Evolutionary conservation across 2,329 filamentous ascomycete species (phyloP).

Genomic region (Aspergillus neoniger): DNA sequence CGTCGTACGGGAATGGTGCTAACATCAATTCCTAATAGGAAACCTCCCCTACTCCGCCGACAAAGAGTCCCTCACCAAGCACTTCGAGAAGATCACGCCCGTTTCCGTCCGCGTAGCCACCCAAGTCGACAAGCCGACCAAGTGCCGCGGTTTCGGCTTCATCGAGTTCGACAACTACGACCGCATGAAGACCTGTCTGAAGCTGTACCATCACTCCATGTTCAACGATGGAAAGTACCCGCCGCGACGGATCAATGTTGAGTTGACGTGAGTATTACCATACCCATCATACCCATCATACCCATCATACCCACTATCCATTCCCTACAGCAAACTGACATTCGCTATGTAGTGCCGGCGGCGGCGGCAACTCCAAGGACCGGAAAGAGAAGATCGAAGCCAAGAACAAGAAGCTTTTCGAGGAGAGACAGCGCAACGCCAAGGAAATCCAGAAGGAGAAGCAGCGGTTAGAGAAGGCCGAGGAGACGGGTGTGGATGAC

Average conservation of each 20-base stretch:
- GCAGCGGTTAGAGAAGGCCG: constrained; percentile 31
- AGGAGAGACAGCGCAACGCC: constrained; percentile 59
- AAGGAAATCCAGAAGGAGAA: constrained; percentile 52
- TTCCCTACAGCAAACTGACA: not conserved
- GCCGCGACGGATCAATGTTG: constrained; percentile 82
- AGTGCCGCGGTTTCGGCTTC: constrained; percentile 78
- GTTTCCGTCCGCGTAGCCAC: constrained; percentile 71
- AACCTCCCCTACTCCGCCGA: constrained; percentile 89
- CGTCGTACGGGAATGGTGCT: too few relatives aligned
- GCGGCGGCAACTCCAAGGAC: constrained; percentile 74
- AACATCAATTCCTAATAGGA: too few relatives aligned
- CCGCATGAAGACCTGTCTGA: constrained; percentile 88
- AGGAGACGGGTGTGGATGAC: constrained; percentile 25
- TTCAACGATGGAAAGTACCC: constrained; percentile 62
- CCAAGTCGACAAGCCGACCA: constrained; percentile 61
- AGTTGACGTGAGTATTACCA: constrained; percentile 69
- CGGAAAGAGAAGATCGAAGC: constrained; percentile 75
- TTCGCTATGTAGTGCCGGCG: constrained; percentile 74
- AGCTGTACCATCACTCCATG: constrained; percentile 82
- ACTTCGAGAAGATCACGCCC: constrained; percentile 77
- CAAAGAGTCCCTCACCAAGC: constrained; percentile 64
- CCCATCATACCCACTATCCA: not conserved
- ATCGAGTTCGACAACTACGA: constrained; percentile 85
- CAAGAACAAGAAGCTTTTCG: constrained; percentile 85
- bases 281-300: not conserved